Evolutionary conservation across 2,329 filamentous ascomycete genomes (phyloP).

Genomic region (Phyllosticta citrichinensis): DNA sequence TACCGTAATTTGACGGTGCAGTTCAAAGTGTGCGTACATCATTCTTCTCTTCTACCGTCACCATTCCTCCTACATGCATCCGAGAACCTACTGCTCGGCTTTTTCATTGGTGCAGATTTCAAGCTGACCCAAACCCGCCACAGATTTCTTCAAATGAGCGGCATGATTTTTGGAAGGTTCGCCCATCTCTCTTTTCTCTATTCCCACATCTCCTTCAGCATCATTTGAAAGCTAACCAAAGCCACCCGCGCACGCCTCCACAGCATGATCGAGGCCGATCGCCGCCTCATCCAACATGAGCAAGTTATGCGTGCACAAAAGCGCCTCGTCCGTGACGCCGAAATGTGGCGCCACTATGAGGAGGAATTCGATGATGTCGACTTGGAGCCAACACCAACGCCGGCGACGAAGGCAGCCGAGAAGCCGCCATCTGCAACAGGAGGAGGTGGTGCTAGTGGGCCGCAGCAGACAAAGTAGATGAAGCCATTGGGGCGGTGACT

Average conservation of each 20-base stretch:
- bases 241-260: not conserved
- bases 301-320: slow-evolving; percentile 54
- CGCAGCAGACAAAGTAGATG: not conserved
- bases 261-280: slow-evolving; percentile 53
- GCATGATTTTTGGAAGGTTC: slow-evolving; percentile 60
- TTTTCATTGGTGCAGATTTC: not conserved
- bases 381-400: slow-evolving; percentile 11
- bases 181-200: not conserved
- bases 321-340: slow-evolving; percentile 52
- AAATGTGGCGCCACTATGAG: slow-evolving; percentile 59
- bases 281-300: slow-evolving; percentile 57
- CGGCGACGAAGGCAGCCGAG: not conserved
- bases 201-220: not conserved
- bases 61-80: not conserved
- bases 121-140: not conserved
- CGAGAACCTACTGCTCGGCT: not conserved
- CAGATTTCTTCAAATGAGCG: slow-evolving; percentile 77
- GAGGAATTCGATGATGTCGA: slow-evolving; percentile 43
- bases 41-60: not conserved
- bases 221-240: not conserved
- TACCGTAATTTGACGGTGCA: slow-evolving; percentile 65
- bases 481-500: too few species aligned
- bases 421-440: not conserved
- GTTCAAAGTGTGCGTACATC: slow-evolving; percentile 59
- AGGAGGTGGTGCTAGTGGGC: not conserved